Base-by-base conservation (phyloP, 164 flowering plant species). In the Cinnamomum micranthum region DNA sequence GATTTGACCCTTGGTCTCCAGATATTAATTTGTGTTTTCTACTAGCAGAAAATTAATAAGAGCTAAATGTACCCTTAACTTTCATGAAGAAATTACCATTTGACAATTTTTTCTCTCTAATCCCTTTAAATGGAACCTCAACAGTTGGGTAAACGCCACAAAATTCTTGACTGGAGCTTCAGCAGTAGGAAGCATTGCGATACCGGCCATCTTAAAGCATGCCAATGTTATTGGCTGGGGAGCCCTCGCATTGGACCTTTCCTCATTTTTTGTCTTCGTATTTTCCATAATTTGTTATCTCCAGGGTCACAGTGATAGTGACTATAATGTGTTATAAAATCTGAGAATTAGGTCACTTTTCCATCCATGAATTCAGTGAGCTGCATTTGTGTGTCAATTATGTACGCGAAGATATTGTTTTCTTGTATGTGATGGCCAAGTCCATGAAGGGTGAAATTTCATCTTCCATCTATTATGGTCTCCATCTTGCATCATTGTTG, bases 171-270 rank as follows among this genome's bases (percentile, higher is more conserved):
- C 99, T 6, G 99, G 99, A 75, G 87, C 88, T 70, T 91, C 97
- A 23, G 81, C 85, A 13, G 81, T 93, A 23, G 98, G 99, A 73
- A 95, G 99, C 87, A 86, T 95, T 69, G 99, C 98, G 1, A 95
- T 95, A 74, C 99, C 98, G 17, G 78, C 79, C 20, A 91, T 95
- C 76, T 81, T 95, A 47, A 95, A 90, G 85, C 99, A 95, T 85
- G 97, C 99, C 1, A 90, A 89, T 68, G 84, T 93, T n/a, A 95
- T 95, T 73, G 81, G 96, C 25, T 95, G 96, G 98, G 98, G 97
- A 68, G 99, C 99, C 7, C 65, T 91, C 27, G 78, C 81, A 28
- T 82, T 95, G 97, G 93, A 87, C 75, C 85, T 95, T n/a, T 92
- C 97, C 6, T 95, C 99, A 14, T 89, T 85, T 68, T 75, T 89